Evolutionary conservation across 179 eudicot species (phyloP).

Genomic region (Pouteria campechiana): DNA sequence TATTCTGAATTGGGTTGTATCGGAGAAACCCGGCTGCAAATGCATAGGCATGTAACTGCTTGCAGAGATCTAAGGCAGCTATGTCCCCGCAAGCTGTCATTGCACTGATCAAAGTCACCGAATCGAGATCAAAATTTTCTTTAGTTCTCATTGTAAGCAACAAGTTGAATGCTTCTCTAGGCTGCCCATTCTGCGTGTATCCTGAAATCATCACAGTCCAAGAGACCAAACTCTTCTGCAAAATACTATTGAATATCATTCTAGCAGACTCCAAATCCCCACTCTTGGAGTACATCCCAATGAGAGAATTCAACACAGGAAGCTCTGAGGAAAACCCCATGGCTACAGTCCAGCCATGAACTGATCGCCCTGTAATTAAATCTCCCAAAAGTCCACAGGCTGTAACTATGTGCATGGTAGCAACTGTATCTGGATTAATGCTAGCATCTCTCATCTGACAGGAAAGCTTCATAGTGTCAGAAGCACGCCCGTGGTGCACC

Average conservation of each 20-base stretch:
- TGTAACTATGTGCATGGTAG: constrained; percentile 6
- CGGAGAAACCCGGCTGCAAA: constrained; percentile 6
- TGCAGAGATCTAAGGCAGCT: constrained; percentile 8
- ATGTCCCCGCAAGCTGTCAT: constrained; percentile 8
- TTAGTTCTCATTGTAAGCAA: constrained; percentile 7
- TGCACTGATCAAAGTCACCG: constrained; percentile 7
- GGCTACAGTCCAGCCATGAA: constrained; percentile 10
- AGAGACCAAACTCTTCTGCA: constrained; percentile 4
- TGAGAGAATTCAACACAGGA: constrained; percentile 9
- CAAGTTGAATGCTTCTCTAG: constrained; percentile 9
- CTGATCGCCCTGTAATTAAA: constrained; percentile 8
- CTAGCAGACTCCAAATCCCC: constrained; percentile 2
- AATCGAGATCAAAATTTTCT: constrained; percentile 5
- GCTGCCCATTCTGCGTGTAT: constrained; percentile 4
- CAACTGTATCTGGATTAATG: constrained; percentile 4
- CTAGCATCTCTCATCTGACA: constrained; percentile 5
- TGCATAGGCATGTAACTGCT: constrained; percentile 10
- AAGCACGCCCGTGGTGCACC: constrained; percentile 8
- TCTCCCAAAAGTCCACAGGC: constrained; percentile 9
- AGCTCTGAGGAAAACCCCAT: constrained; percentile 7
- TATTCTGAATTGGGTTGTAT: constrained; percentile 6
- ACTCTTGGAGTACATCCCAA: constrained; percentile 15
- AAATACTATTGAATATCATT: constrained; percentile 6
- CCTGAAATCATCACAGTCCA: constrained; percentile 11
- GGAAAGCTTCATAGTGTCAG: constrained; percentile 6